phyloP scores from a whole-genome alignment of 176 grass and related monocot genomes.

The Metroxylon sagu region DNA sequence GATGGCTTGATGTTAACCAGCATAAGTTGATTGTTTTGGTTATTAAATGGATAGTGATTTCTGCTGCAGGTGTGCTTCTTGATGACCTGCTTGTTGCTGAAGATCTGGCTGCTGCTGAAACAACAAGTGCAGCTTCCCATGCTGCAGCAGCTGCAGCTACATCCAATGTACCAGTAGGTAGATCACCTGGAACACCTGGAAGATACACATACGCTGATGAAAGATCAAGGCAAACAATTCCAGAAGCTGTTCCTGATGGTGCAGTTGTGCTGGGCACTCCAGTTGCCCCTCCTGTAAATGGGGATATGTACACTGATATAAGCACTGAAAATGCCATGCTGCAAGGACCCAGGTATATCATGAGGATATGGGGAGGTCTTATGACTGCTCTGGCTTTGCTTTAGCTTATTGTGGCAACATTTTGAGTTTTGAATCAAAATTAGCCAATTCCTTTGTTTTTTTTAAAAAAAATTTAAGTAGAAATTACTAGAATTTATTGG shows the following conservation, averaged over 20 bases:
- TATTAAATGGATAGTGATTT: slow-evolving; percentile 1
- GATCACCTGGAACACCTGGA: slow-evolving; percentile 36
- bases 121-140: slow-evolving; percentile 80
- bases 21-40: background rate
- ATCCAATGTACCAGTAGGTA: slow-evolving; percentile 43
- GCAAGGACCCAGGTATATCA: slow-evolving; percentile 70
- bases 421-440: no score
- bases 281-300: slow-evolving; percentile 95
- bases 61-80: slow-evolving; percentile 72
- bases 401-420: no score
- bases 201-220: slow-evolving; percentile 61
- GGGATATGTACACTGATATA: slow-evolving; percentile 94
- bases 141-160: slow-evolving; percentile 70
- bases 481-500: background rate
- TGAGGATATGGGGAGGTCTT: no score
- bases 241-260: slow-evolving; percentile 58
- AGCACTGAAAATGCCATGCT: slow-evolving; percentile 87
- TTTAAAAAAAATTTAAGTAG: background rate
- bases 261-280: slow-evolving; percentile 88
- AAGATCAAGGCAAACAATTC: slow-evolving; percentile 38
- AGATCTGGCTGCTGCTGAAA: slow-evolving; percentile 95
- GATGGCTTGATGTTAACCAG: background rate
- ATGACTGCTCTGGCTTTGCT: no score
- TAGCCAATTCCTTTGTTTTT: no score
- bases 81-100: slow-evolving; percentile 97